phyloP scores from a whole-genome alignment of 2,329 filamentous ascomycete species.

The Macrophomina phaseolina region DNA sequence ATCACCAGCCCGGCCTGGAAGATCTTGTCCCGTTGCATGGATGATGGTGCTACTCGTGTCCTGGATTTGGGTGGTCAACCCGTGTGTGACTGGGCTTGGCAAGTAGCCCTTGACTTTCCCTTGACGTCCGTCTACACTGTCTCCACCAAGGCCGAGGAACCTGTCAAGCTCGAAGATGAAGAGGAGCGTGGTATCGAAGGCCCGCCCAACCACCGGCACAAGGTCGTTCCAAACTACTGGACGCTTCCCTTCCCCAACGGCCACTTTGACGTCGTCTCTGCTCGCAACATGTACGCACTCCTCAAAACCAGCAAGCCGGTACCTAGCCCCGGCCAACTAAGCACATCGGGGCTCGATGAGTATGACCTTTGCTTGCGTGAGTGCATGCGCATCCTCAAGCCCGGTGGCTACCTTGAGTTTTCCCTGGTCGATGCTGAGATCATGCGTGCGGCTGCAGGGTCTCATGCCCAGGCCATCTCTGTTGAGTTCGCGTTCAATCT shows the following conservation, averaged over 20 bases:
- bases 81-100: conserved; percentile 94
- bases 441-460: conserved; percentile 81
- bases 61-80: conserved; percentile 86
- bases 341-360: conserved; percentile 64
- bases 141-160: conserved; percentile 60
- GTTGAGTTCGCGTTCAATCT: conserved; percentile 93
- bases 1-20: conserved; percentile 56
- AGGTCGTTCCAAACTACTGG: conserved; percentile 77
- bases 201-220: conserved; percentile 84
- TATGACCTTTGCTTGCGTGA: conserved; percentile 86
- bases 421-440: conserved; percentile 88
- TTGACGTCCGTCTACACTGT: conserved; percentile 88
- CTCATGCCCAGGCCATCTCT: conserved; percentile 77
- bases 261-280: conserved; percentile 91
- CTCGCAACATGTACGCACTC: conserved; percentile 82
- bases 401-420: conserved; percentile 91
- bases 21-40: conserved; percentile 62
- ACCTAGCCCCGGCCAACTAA: conserved; percentile 36
- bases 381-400: conserved; percentile 89
- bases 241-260: conserved; percentile 83
- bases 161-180: conserved; percentile 50
- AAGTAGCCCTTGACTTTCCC: conserved; percentile 83
- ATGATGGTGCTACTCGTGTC: conserved; percentile 71
- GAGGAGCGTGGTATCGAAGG: conserved; percentile 63
- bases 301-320: conserved; percentile 70